These are phyloP conservation scores for Casaregolazyma lundiana DNA, from an alignment of 1,139 yeast species.

Conservation along the genomic window DNA sequence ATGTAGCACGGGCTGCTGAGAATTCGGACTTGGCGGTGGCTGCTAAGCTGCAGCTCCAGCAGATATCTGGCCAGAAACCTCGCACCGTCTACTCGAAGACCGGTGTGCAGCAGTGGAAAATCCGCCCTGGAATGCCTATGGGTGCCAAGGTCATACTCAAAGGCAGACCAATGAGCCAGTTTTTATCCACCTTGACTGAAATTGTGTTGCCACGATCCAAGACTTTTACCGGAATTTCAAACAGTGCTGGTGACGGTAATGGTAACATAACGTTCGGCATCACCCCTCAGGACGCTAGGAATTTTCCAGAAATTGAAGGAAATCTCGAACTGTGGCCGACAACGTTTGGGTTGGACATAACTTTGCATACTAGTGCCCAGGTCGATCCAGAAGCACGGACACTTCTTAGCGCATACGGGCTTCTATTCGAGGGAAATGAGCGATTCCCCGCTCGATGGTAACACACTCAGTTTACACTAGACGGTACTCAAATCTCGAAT, in stretches of 20 bases:
- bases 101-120: conserved; percentile 82
- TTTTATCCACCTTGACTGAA: conserved; percentile 80
- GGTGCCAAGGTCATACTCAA: conserved; percentile 80
- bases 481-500: too few species aligned
- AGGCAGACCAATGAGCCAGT: conserved; percentile 84
- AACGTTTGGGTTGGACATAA: conserved; percentile 81
- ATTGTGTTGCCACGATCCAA: conserved; percentile 90
- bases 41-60: conserved; percentile 79
- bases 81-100: conserved; percentile 65
- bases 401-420: conserved; percentile 73
- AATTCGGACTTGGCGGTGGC: conserved; percentile 72
- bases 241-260: conserved; percentile 71
- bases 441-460: conserved; percentile 34
- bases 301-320: conserved; percentile 90
- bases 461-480: too few species aligned
- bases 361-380: conserved; percentile 84
- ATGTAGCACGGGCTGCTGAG: conserved; percentile 68
- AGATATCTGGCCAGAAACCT: conserved; percentile 88
- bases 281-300: conserved; percentile 67
- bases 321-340: conserved; percentile 88
- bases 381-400: conserved; percentile 90
- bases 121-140: conserved; percentile 84
- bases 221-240: conserved; percentile 75
- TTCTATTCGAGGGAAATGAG: conserved; percentile 66
- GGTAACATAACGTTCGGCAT: conserved; percentile 89